Base-by-base conservation (phyloP, 176 grass and related monocot genomes). In the Oryza brachyantha region DNA sequence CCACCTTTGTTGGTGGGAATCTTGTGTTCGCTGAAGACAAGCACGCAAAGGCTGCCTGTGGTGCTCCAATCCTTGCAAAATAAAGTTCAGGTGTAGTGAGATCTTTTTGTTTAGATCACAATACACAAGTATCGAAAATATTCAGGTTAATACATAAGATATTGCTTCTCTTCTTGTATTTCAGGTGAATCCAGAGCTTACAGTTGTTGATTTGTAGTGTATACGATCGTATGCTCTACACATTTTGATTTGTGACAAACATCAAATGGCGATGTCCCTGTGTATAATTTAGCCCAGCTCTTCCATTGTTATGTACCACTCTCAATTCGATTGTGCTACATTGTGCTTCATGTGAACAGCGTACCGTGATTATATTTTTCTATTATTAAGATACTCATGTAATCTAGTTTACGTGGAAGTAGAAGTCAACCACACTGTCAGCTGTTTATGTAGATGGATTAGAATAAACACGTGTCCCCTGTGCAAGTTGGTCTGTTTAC, bases 1-100 rank as follows among this genome's bases (percentile, higher is more conserved):
- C 92, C 3, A 98, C 90, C 38, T 98, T 95, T 73, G 92, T 98
- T 29, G 91, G 96, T 64, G 96, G 96, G 38, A 91, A 94, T 82
- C 90, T 98, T 26, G 90, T 98, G 35, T 98, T 88, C 26, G 85
- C 77, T 40, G 90, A 83, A 73, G 90, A 88, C 50, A 89, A 83
- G 75, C 96, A 98, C 13, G 88, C 96, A 10, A 75, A 69, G 31
- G 74, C 38, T 4, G 92, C 96, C 27, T 98, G 96, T 41, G 96
- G 96, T 83, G 77, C 73, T 72, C 66, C 85, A 5, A 85, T 98
- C 82, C 90, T 98, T 19, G 96, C 96, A 14, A 65, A 98, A 22
- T 85, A 63, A 76, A 22, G 46, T 6, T 7, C n/a, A 77, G 73
- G 81, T 61, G 14, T 7, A 25, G 7, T 14, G 45, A 11, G 2